Evolutionary conservation across 306 rosid genomes (phyloP), one percentile per base, ranked within the genome.

Genomic region (Vachellia pachyceras): DNA sequence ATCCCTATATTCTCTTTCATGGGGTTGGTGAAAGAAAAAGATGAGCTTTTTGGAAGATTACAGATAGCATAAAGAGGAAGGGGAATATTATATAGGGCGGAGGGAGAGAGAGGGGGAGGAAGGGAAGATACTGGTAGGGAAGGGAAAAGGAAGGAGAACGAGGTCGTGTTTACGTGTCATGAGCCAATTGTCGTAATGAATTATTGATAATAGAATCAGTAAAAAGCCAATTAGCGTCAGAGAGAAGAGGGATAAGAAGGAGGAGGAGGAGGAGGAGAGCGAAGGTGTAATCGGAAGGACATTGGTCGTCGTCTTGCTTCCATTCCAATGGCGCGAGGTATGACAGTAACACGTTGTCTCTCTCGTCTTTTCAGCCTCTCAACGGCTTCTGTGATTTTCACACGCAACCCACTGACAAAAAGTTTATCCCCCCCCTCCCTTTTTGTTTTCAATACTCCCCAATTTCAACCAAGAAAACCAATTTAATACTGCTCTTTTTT

Each of bases 361-460:
- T 55, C 79, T 52, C 9, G 58, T 6, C 58, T 52, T 15, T 52
- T 52, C 58, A 18, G 58, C 58, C 58, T 18, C 58, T 81, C 81
- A 79, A 83, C 95, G 77, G 87, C 86, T 80, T 84, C 83, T 83
- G 88, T 73, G 86, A 90, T 64, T 88, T 90, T 87, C 92, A 87
- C 92, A 92, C 94, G 91, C 95, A 90, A 86, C 78, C 67, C 77
- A 12, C 52, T 87, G 82, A 75, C 90, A 85, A 87, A 86, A 87
- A 90, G 90, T 54, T 54, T 84, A 84, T 84, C 82, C 88, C 90
- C 57, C 89, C n/a, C n/a, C n/a, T n/a, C n/a, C n/a, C n/a, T n/a
- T n/a, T n/a, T n/a, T n/a, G n/a, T n/a, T n/a, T n/a, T n/a, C n/a
- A n/a, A n/a, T n/a, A n/a, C n/a, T n/a, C n/a, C n/a, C n/a, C n/a